Base-by-base conservation (phyloP, 2,329 filamentous ascomycete genomes). In the Fusarium domesticum region DNA sequence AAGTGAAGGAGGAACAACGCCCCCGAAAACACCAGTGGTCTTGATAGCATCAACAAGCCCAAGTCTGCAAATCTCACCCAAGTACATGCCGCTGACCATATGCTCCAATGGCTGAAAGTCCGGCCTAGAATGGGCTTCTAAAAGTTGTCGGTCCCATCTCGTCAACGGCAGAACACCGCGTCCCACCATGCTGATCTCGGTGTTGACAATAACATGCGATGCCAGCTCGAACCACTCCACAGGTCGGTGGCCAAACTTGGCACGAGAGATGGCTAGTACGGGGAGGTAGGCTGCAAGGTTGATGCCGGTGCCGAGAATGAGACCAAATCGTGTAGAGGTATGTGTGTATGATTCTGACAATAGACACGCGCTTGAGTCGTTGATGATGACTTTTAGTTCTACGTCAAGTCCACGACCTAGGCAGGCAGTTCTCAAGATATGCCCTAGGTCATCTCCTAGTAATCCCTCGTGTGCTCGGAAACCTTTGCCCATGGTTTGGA, bases 111-210 rank as follows among this genome's bases (percentile, higher is more conserved):
- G 81, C 53, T 84, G 81, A 50, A 83, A 83, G 18, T 78, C 73
- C 0, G 81, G 81, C 40, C 70, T 68, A 11, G 75, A 69, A 50
- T 83, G 82, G 0, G 63, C 68, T 2, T 68, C 69, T 35, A 76
- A 75, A 12, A 86, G 65, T 5, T 67, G 60, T 15, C 65, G 61
- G 51, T 86, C 83, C 81, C 82, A 86, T 51, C 72, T 73, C 4
- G 81, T 85, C 42, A 78, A 54, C 6, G 81, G 80, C 18, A 85
- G 64, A 37, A 83, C 72, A 44, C 68, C 75, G 39, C 72, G 67
- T 12, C 82, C 82, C 58, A 84, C 84, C 81, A 85, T 85, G 54
- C 81, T 77, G 25, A 85, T 64, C 62, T 85, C 82, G 1, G 81
- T 84, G 61, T 85, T 85, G 54, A 85, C 75, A 47, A 85, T 78